Percentiles rank a stretch among this genome's conserved stretches.
These are phyloP conservation scores for Clonostachys byssicola DNA, from an alignment of 2,329 filamentous ascomycete species.

Conservation along the genomic window DNA sequence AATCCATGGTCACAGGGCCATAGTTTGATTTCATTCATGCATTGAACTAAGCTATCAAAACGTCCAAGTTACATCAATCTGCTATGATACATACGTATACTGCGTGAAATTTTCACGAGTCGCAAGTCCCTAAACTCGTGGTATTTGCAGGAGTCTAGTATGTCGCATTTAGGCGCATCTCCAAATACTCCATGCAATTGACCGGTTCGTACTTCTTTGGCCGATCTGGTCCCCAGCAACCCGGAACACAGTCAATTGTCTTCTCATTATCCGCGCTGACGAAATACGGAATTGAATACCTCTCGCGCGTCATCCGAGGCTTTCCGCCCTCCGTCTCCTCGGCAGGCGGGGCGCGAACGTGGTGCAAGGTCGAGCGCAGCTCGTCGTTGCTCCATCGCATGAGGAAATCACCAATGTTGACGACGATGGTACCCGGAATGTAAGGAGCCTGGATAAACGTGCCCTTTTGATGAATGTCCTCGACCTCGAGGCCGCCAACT, in stretches of 20 bases:
- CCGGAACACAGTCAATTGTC: neutral
- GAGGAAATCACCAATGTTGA: constrained; percentile 33
- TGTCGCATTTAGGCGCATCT: neutral
- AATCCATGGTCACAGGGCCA: too few species aligned
- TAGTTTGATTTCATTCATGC: too few species aligned
- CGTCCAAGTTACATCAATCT: too few species aligned
- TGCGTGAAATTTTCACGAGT: too few species aligned
- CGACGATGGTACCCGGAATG: constrained; percentile 20
- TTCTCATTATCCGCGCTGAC: constrained; percentile 4
- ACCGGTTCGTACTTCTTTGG: neutral
- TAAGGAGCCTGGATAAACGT: constrained; percentile 6
- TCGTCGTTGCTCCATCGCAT: constrained; percentile 28
- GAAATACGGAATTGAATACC: constrained; percentile 18
- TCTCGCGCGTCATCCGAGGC: constrained; percentile 8
- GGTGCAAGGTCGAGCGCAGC: constrained; percentile 24
- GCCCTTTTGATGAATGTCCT: constrained; percentile 15
- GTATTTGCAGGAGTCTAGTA: neutral
- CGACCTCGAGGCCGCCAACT: constrained; percentile 16
- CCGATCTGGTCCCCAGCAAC: neutral
- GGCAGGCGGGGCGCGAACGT: constrained; percentile 15
- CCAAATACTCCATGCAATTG: neutral
- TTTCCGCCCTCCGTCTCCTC: constrained; percentile 7
- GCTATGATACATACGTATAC: too few species aligned
- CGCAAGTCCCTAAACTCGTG: too few species aligned
- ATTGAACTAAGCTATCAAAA: too few species aligned